Evolutionary conservation across 2,329 filamentous ascomycete species (phyloP).

Genomic region (Aureobasidium lini): DNA sequence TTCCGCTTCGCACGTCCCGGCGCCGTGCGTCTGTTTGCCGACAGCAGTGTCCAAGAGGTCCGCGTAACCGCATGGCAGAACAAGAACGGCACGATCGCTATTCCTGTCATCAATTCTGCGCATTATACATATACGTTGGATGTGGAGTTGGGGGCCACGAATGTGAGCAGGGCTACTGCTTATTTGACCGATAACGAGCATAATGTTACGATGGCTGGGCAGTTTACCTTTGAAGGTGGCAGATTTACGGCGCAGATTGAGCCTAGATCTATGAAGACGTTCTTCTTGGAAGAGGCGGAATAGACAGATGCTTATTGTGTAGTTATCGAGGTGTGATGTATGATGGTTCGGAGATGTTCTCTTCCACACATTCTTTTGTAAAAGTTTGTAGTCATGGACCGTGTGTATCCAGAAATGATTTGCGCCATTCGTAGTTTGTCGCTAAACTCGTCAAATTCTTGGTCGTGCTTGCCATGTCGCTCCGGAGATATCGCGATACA

Average conservation of each 20-base stretch:
- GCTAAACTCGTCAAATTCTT: no score
- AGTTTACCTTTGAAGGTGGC: slow-evolving; percentile 5
- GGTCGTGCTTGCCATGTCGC: no score
- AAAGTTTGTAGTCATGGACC: no score
- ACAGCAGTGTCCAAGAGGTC: slow-evolving; percentile 17
- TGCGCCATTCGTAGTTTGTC: no score
- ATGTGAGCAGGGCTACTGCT: slow-evolving; percentile 14
- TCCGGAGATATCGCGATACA: no score
- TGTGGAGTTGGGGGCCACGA: slow-evolving; percentile 15
- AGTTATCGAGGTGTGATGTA: no score
- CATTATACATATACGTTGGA: slow-evolving; percentile 18
- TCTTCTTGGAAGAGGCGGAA: slow-evolving; percentile 15
- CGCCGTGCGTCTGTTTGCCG: slow-evolving; percentile 17
- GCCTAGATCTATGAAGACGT: slow-evolving; percentile 20
- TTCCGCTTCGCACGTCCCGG: slow-evolving; percentile 22
- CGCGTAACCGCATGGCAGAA: slow-evolving; percentile 19
- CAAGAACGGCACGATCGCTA: slow-evolving; percentile 20
- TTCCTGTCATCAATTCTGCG: slow-evolving; percentile 21
- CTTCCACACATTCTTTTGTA: no score
- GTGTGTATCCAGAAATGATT: no score
- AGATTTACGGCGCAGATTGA: slow-evolving; percentile 17
- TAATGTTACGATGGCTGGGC: slow-evolving; percentile 15
- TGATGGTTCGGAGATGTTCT: no score
- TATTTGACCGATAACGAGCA: slow-evolving; percentile 21
- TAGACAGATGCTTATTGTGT: no score